Conservation (phyloP, 306 rosid species). For the Prosopis cineraria region DNA sequence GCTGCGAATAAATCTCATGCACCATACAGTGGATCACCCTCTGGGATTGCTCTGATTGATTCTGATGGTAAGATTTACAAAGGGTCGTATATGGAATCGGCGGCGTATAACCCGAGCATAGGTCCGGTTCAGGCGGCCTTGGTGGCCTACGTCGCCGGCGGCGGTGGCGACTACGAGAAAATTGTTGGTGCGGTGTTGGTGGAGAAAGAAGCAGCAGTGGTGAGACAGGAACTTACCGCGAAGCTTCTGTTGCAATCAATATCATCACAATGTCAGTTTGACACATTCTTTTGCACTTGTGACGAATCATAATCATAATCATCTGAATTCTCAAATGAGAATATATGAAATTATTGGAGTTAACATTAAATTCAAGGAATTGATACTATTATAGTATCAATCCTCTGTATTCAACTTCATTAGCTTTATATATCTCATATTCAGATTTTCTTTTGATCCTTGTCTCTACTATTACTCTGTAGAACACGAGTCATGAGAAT, state of each 20-base stretch:
- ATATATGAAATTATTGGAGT: neutral
- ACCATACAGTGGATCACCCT: conserved; percentile 80
- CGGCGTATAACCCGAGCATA: conserved; percentile 89
- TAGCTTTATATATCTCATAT: neutral
- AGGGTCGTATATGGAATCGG: conserved; percentile 86
- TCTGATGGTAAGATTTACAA: conserved; percentile 45
- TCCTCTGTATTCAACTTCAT: neutral
- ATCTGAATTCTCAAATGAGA: too few relatives aligned
- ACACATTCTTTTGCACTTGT: conserved; percentile 43
- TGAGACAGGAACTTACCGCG: conserved; percentile 70
- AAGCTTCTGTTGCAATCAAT: conserved; percentile 58
- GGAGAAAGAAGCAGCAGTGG: conserved; percentile 63
- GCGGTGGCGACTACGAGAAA: conserved; percentile 50
- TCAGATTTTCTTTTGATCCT: neutral
- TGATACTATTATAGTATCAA: neutral
- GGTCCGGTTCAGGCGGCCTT: conserved; percentile 84
- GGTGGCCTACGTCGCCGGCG: conserved; percentile 69
- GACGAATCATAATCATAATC: too few relatives aligned
- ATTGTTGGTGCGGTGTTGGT: conserved; percentile 71
- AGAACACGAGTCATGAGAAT: too few relatives aligned
- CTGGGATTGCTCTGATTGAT: conserved; percentile 77
- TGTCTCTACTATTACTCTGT: too few relatives aligned
- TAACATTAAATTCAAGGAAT: neutral
- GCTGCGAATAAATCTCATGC: conserved; percentile 85
- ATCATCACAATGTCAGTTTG: conserved; percentile 51